These are phyloP conservation scores for Ganoderma multipileum DNA, from an alignment of 1,284 basidiomycete genomes.

Conservation along the genomic window DNA sequence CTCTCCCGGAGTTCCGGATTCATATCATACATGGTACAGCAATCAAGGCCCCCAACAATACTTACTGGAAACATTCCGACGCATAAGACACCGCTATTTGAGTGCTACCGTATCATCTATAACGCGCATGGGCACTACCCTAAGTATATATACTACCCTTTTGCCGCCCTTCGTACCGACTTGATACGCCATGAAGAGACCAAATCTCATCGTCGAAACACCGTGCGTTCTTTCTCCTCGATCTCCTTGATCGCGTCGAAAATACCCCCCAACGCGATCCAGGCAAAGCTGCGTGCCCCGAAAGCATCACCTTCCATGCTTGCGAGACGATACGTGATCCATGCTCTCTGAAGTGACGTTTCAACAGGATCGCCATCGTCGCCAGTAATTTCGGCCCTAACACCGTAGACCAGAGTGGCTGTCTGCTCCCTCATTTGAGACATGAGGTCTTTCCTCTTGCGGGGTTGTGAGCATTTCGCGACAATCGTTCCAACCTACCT, in stretches of 20 bases:
- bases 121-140: not conserved
- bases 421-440: constrained; percentile 61
- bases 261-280: constrained; percentile 61
- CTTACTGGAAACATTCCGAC: not conserved
- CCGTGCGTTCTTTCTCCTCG: constrained; percentile 39
- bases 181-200: not conserved
- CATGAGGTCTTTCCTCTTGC: constrained; percentile 58
- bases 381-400: constrained; percentile 55
- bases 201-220: constrained; percentile 8
- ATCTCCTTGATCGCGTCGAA: constrained; percentile 51
- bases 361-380: constrained; percentile 50
- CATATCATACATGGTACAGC: not conserved
- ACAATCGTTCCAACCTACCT: constrained; percentile 62
- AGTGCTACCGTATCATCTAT: not conserved
- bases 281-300: constrained; percentile 66
- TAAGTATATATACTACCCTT: too few species aligned
- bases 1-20: not conserved
- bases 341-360: constrained; percentile 52
- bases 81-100: too few species aligned
- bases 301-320: constrained; percentile 47
- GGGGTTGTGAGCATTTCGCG: constrained; percentile 63
- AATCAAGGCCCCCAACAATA: not conserved
- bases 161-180: not conserved
- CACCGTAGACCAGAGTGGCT: constrained; percentile 51
- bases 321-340: constrained; percentile 60